phyloP scores from a whole-genome alignment of 208 protist species.

The Trypanosoma caninum region DNA sequence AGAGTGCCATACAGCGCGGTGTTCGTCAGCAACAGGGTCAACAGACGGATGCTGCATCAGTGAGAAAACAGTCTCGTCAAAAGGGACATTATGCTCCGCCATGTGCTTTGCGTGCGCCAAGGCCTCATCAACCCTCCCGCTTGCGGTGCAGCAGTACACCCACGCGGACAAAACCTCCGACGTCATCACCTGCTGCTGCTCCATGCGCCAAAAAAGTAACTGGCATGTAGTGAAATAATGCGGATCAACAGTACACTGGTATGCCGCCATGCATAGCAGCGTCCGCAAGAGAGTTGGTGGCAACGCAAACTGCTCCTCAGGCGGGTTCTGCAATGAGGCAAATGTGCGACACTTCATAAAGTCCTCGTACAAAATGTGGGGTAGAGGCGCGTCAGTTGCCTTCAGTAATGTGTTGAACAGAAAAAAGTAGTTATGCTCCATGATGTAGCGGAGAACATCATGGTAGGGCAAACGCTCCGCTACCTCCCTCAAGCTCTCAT shows the following conservation, averaged over 20 bases:
- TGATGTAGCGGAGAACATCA: conserved; percentile 59
- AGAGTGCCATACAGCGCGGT: conserved; percentile 28
- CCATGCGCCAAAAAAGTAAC: conserved; percentile 58
- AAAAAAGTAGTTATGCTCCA: conserved; percentile 74
- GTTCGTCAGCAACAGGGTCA: conserved; percentile 29
- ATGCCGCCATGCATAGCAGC: conserved; percentile 63
- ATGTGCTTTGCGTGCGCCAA: conserved; percentile 48
- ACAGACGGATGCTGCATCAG: conserved; percentile 76
- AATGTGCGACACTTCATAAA: conserved; percentile 83
- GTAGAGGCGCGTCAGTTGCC: conserved; percentile 64
- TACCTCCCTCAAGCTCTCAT: conserved; percentile 58
- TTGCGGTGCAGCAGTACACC: conserved; percentile 70
- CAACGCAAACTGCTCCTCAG: conserved; percentile 83
- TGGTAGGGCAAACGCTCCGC: conserved; percentile 54
- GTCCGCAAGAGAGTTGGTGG: conserved; percentile 32
- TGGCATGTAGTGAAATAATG: conserved; percentile 72
- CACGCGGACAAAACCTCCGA: conserved; percentile 56
- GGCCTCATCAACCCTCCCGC: conserved; percentile 46
- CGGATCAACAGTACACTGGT: conserved; percentile 61
- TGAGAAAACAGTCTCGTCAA: conserved; percentile 68
- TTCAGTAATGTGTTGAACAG: conserved; percentile 52
- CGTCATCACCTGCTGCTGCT: conserved; percentile 70
- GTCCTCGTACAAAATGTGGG: conserved; percentile 87
- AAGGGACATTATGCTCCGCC: conserved; percentile 43
- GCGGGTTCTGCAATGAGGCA: conserved; percentile 60